Base-by-base conservation (phyloP, 2,329 filamentous ascomycete genomes). In the Byssochlamys sp. region DNA sequence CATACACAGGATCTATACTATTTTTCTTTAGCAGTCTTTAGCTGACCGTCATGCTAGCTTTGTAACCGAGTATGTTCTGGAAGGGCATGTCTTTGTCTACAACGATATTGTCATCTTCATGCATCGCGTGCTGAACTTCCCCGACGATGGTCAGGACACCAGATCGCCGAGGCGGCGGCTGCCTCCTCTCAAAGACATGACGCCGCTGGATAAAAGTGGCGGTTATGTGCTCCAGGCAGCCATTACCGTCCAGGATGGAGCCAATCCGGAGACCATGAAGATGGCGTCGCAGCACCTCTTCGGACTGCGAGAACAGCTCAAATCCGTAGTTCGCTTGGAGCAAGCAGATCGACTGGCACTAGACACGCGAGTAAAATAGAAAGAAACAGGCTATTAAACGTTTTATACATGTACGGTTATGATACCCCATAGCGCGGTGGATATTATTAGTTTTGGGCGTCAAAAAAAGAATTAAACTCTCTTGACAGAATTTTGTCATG, bases 291-390 rank as follows among this genome's bases (percentile, higher is more conserved):
- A 78, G 58, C 81, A 85, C 65, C 66, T 87, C 49, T 72, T 81
- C 62, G 73, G 68, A 1, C 76, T 86, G 61, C 81, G 80, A 63
- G 77, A 80, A 57, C 74, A 77, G 58, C 74, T 86, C 69, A 82
- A 79, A 63, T 72, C 71, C 9, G 80, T 79, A 14, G 78, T 86
- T 25, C 80, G 82, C 55, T 66, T 87, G 62, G 75, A 78, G 52
- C 76, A 80, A 52, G 81, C 80, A 0, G 82, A 86, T 68, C 75
- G 84, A 54, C 69, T 86, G 54, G 74, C 80, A 27, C 70, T 86
- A 60, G 83, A 86, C 66, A 83, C 83, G 2, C 76, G 83, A 57
- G 80, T 84, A 45, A 84, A 80, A 67, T 81, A 76, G 67, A 56
- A 50, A 14, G 26, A 25, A 5, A n/a, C 27, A 2, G 27, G 31